Conservation (phyloP, 345 rosid genomes). For the Clarkia xantiana region DNA sequence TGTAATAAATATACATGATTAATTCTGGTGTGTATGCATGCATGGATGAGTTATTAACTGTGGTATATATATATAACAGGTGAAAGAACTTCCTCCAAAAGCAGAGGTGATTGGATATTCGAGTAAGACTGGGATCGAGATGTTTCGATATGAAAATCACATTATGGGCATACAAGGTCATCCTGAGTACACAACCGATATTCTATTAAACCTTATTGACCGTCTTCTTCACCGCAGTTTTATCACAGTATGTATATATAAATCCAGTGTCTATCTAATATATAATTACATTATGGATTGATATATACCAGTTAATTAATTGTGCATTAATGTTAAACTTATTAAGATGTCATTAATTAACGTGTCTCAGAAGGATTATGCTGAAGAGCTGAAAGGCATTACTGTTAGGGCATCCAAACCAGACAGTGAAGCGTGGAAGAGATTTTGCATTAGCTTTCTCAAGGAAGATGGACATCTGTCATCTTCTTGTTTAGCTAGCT, state of each 20-base stretch:
- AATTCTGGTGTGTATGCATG: too few relatives aligned
- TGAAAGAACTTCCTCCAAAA: slow-evolving; percentile 29
- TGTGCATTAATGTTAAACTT: too few relatives aligned
- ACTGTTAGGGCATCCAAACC: slow-evolving; percentile 27
- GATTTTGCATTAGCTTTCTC: slow-evolving; percentile 39
- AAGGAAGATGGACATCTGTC: slow-evolving; percentile 27
- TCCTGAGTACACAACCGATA: slow-evolving; percentile 58
- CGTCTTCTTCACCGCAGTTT: slow-evolving; percentile 25
- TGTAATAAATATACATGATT: too few relatives aligned
- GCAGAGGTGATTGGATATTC: slow-evolving; percentile 52
- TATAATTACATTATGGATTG: too few relatives aligned
- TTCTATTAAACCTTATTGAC: slow-evolving; percentile 34
- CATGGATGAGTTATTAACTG: too few relatives aligned
- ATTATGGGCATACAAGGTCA: slow-evolving; percentile 77
- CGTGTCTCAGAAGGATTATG: slow-evolving; percentile 27
- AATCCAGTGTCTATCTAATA: too few relatives aligned
- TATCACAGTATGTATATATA: slow-evolving; percentile 17
- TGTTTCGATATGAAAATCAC: slow-evolving; percentile 46
- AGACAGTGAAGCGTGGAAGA: slow-evolving; percentile 41
- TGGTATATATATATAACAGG: slow-evolving; percentile 16
- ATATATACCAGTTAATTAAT: too few relatives aligned
- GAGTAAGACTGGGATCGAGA: slow-evolving; percentile 36
- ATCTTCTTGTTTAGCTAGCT: not conserved
- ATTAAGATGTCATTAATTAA: not conserved
- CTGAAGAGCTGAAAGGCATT: slow-evolving; percentile 24